Percentiles rank a stretch among this genome's conserved stretches.
Evolutionary conservation across 1,284 basidiomycete species (phyloP).

Genomic region (Trichosporon asahii): DNA sequence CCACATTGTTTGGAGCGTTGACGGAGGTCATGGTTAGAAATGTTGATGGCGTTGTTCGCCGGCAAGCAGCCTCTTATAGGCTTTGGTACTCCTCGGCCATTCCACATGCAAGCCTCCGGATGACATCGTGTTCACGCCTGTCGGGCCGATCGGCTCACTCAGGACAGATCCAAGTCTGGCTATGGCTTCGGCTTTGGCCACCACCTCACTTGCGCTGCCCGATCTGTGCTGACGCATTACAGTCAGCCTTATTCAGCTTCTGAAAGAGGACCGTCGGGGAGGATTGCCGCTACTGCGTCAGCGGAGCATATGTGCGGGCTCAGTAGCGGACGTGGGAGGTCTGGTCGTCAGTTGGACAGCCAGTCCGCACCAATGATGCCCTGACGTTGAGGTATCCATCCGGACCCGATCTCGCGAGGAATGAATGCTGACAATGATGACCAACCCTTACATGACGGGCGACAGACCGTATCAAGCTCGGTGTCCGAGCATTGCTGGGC

Average conservation of each 20-base stretch:
- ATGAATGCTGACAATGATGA: neutral
- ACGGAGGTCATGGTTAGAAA: neutral
- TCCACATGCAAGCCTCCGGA: no score
- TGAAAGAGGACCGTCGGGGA: neutral
- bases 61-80: no score
- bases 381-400: neutral
- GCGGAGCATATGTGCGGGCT: neutral
- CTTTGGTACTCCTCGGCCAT: no score
- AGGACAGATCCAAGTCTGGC: no score
- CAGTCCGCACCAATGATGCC: no score
- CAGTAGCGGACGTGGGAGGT: neutral
- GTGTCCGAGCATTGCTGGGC: neutral
- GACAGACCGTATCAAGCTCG: neutral
- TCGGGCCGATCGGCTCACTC: no score
- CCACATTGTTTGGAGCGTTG: neutral
- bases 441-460: neutral
- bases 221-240: neutral
- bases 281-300: neutral
- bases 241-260: neutral
- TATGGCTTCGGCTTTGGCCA: no score
- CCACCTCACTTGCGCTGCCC: neutral
- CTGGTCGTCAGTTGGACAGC: neutral
- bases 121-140: no score
- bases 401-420: neutral
- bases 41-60: neutral